phyloP scores from a whole-genome alignment of 768 basidiomycete genomes.

The Vishniacozyma victoriae region DNA sequence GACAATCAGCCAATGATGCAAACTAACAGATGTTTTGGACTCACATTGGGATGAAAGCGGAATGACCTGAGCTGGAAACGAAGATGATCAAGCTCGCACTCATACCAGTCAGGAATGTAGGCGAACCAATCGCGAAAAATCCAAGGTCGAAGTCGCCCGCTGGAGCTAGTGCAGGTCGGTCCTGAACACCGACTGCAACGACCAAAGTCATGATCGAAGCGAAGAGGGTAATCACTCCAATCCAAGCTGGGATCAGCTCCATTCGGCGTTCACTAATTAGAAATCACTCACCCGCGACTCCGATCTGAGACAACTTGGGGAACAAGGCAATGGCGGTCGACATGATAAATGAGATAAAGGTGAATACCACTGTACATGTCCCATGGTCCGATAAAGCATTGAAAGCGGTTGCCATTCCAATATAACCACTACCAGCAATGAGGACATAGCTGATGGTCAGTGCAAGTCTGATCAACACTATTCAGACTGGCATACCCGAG shows the following conservation, averaged over 20 bases:
- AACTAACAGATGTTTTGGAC: neutral
- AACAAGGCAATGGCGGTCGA: slow-evolving; percentile 7
- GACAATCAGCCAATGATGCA: slow-evolving; percentile 8
- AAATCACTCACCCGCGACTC: neutral
- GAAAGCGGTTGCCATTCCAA: slow-evolving; percentile 8
- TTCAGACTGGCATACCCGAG: neutral
- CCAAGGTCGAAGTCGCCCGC: slow-evolving; percentile 8
- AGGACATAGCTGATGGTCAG: slow-evolving; percentile 2
- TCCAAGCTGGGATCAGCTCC: slow-evolving; percentile 5
- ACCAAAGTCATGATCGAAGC: slow-evolving; percentile 6
- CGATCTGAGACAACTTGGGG: slow-evolving; percentile 9
- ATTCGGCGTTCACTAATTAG: neutral
- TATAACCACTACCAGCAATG: slow-evolving; percentile 5
- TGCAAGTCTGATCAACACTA: neutral
- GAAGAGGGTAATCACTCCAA: slow-evolving; percentile 11
- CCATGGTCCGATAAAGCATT: slow-evolving; percentile 9
- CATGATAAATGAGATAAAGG: slow-evolving; percentile 17
- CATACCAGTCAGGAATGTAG: slow-evolving; percentile 29
- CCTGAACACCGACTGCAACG: slow-evolving; percentile 21
- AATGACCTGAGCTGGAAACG: slow-evolving; percentile 26
- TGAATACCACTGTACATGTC: slow-evolving; percentile 12
- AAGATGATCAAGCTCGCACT: slow-evolving; percentile 22
- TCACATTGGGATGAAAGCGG: slow-evolving; percentile 16
- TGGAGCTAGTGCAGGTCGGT: slow-evolving; percentile 19
- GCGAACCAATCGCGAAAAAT: slow-evolving; percentile 19